These are phyloP conservation scores for Starmera amethionina DNA, from an alignment of 805 yeast genomes.

Conservation along the genomic window DNA sequence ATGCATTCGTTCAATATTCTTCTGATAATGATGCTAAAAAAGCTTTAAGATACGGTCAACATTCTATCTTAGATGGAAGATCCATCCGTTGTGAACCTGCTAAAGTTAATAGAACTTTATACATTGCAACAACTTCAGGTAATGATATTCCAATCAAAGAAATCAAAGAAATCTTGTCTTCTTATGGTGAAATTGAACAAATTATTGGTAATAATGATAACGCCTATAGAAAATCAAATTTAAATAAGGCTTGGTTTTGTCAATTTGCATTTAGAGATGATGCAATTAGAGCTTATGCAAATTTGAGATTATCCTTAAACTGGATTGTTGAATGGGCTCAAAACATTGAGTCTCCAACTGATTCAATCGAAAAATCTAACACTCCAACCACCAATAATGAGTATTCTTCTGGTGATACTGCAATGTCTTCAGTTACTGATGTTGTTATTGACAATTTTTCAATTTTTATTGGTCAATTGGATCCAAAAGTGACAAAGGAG, in stretches of 20 bases:
- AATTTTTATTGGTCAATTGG: conserved; percentile 73
- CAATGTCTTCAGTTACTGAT: conserved; percentile 7
- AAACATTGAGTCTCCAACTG: conserved; percentile 50
- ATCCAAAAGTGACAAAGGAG: conserved; percentile 41
- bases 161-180: conserved; percentile 29
- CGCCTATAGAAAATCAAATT: conserved; percentile 18
- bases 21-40: conserved; percentile 56
- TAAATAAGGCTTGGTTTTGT: conserved; percentile 53
- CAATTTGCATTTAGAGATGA: conserved; percentile 78
- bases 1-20: conserved; percentile 84
- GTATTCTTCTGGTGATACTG: conserved; percentile 6
- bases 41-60: conserved; percentile 65
- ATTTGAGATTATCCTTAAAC: conserved; percentile 41
- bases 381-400: conserved; percentile 1
- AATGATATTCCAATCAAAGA: conserved; percentile 18
- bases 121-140: conserved; percentile 32
- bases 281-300: conserved; percentile 78
- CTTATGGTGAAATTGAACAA: conserved; percentile 73
- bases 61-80: conserved; percentile 61
- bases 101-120: conserved; percentile 80
- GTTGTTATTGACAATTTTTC: conserved; percentile 57
- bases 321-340: conserved; percentile 80
- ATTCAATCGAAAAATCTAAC: conserved; percentile 5
- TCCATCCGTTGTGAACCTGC: conserved; percentile 84
- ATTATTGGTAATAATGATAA: conserved; percentile 34